A percentile compares a stretch with the other conserved stretches of the same genome.
Evolutionary conservation across 2,329 filamentous ascomycete genomes (phyloP).

Genomic region (Penicillium sp.): DNA sequence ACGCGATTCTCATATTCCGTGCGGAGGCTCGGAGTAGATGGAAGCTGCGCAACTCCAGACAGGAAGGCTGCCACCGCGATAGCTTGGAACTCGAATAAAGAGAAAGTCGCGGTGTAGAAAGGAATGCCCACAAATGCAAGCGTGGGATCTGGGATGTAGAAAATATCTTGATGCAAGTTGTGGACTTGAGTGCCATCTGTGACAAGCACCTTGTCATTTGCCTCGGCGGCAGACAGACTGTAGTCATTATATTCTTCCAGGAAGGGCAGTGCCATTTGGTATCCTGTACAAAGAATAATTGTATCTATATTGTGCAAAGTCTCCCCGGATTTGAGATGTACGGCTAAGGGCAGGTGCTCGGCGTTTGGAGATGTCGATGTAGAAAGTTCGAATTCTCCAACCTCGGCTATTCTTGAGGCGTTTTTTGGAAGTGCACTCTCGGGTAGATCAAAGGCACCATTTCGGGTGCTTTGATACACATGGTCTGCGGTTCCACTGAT

Average conservation of each 20-base stretch:
- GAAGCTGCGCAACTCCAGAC: conserved; percentile 52
- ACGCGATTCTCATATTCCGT: conserved; percentile 32
- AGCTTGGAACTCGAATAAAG: conserved; percentile 69
- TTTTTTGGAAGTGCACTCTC: conserved; percentile 55
- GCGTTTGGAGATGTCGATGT: background rate
- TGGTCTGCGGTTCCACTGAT: conserved; percentile 46
- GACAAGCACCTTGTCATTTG: conserved; percentile 57
- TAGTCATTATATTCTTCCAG: conserved; percentile 54
- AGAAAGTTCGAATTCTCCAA: conserved; percentile 48
- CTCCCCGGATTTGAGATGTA: conserved; percentile 56
- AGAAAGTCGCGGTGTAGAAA: conserved; percentile 67
- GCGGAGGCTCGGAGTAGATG: conserved; percentile 43
- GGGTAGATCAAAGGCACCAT: conserved; percentile 61
- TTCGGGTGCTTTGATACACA: conserved; percentile 58
- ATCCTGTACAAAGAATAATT: conserved; percentile 67
- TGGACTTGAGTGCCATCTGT: conserved; percentile 64
- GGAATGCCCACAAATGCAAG: conserved; percentile 65
- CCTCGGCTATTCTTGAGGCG: conserved; percentile 53
- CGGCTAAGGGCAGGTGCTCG: conserved; percentile 50
- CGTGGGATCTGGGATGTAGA: conserved; percentile 67
- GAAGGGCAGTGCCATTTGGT: conserved; percentile 67
- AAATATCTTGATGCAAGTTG: conserved; percentile 70
- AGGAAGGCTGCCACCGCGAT: conserved; percentile 60
- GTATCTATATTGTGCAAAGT: conserved; percentile 58
- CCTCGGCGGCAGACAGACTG: conserved; percentile 46